Base-by-base conservation (phyloP, 2,329 filamentous ascomycete species). In the Penicillium sclerotiorum region DNA sequence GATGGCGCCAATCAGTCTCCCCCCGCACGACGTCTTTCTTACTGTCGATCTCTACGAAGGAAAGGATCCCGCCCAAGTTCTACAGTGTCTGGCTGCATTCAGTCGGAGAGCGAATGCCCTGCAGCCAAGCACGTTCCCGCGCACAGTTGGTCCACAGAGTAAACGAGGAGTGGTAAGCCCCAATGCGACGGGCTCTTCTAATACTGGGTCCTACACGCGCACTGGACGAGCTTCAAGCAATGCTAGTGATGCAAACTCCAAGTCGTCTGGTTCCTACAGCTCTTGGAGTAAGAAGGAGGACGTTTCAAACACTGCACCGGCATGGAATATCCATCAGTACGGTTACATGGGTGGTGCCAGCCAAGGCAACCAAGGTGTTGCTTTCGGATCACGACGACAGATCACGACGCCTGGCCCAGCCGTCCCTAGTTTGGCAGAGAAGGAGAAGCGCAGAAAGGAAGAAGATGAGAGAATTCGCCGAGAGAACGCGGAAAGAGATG, bases 281-380 rank as follows among this genome's bases (percentile, higher is more conserved):
- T 95, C 85, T 72, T 97, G 94, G 94, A 95, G 89, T 71, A 95
- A 85, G 69, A 89, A 82, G 70, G 81, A 83, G 47, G 90, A 96
- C 60, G 89, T 96, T 70, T 83, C 83, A 13, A 81, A 80, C 37
- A 96, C 92, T 1, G 80, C 86, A 21, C 94, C 94, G 0, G 94
- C 94, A 1, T 99, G 94, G 94, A 99, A 97, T 68, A 97, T 97
- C 61, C 88, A 92, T 49, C 94, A 99, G 68, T 99, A 99, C 67
- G 92, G 94, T 7, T 99, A 96, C 72, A 94, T 97, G 88, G 94
- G 94, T 50, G 94, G 94, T 41, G 94, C 94, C 21, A 96, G 90
- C 64, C 94, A 99, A 70, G 93, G 90, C 3, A 97, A 95, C 62
- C 85, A 96, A 54, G 94, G 94, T 15, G 90, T 99, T 60, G 85